Conservation (phyloP, 2,329 filamentous ascomycete species). For the Zymoseptoria pseudotritici region DNA sequence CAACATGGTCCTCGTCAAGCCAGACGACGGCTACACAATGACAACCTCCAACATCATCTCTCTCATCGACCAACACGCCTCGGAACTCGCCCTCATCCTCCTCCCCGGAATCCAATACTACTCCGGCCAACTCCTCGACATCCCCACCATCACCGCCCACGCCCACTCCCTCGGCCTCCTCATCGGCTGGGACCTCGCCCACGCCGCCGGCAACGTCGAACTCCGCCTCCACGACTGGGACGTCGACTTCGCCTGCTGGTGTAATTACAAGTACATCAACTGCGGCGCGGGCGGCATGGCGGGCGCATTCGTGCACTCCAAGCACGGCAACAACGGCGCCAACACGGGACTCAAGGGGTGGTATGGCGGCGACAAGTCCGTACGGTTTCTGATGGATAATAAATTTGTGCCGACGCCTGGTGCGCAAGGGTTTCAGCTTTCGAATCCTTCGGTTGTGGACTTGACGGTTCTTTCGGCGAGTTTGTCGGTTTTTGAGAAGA, state of each 20-base stretch:
- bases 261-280: constrained; percentile 92
- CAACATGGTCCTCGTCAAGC: constrained; percentile 65
- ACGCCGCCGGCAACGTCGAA: constrained; percentile 77
- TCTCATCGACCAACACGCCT: constrained; percentile 66
- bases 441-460: constrained; percentile 73
- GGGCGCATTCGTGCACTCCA: constrained; percentile 71
- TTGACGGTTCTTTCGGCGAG: constrained; percentile 64
- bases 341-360: constrained; percentile 57
- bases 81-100: constrained; percentile 65
- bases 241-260: constrained; percentile 89
- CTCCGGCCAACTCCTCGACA: constrained; percentile 81
- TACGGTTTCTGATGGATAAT: constrained; percentile 76
- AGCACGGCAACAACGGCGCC: constrained; percentile 52
- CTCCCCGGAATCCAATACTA: constrained; percentile 88
- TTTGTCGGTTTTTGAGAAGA: constrained; percentile 64
- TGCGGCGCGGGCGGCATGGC: constrained; percentile 77
- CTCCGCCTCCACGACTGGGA: constrained; percentile 78
- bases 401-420: constrained; percentile 68
- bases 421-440: constrained; percentile 75
- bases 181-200: constrained; percentile 82
- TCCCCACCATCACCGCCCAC: constrained; percentile 67
- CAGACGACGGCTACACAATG: constrained; percentile 53
- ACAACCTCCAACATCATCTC: constrained; percentile 63
- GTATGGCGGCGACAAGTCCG: constrained; percentile 75
- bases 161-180: constrained; percentile 63